Percentiles rank a stretch among this genome's conserved stretches.
These are phyloP conservation scores for Geoglossum glabrum DNA, from an alignment of 495 filamentous ascomycete genomes.

Conservation along the genomic window DNA sequence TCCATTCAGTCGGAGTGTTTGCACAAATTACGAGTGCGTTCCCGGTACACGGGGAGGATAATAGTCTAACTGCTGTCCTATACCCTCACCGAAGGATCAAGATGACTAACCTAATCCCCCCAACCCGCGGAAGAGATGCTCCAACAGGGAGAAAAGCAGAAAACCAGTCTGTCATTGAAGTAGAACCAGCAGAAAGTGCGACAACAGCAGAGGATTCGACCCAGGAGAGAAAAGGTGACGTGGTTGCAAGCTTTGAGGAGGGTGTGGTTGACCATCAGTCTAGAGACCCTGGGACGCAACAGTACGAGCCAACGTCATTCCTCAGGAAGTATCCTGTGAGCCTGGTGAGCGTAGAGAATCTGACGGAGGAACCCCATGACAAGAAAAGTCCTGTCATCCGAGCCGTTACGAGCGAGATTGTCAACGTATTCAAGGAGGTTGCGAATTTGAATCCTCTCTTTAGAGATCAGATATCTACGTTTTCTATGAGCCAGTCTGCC, in stretches of 20 bases:
- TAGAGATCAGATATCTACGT: slow-evolving; percentile 90
- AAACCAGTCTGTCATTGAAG: slow-evolving; percentile 19
- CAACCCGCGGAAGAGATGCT: slow-evolving; percentile 23
- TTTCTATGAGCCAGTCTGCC: slow-evolving; percentile 83
- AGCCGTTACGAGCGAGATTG: slow-evolving; percentile 88
- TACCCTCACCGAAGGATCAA: slow-evolving; percentile 94
- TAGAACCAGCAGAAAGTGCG: slow-evolving; percentile 30
- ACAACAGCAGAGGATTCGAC: slow-evolving; percentile 22
- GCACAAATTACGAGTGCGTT: slow-evolving; percentile 94
- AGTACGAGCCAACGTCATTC: slow-evolving; percentile 80
- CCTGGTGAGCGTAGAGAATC: slow-evolving; percentile 84
- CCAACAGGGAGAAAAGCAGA: slow-evolving; percentile 7
- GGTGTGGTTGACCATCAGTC: slow-evolving; percentile 24
- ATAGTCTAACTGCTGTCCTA: slow-evolving; percentile 69
- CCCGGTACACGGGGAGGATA: slow-evolving; percentile 59
- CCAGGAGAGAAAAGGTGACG: slow-evolving; percentile 65
- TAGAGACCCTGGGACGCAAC: slow-evolving; percentile 22
- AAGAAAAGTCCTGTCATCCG: slow-evolving; percentile 69
- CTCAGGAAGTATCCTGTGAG: slow-evolving; percentile 76
- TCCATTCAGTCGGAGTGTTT: slow-evolving; percentile 90
- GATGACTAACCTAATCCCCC: slow-evolving; percentile 60
- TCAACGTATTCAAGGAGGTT: slow-evolving; percentile 95
- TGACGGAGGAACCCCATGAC: slow-evolving; percentile 72
- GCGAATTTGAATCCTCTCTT: slow-evolving; percentile 87
- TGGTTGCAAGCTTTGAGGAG: slow-evolving; percentile 96